phyloP scores from a whole-genome alignment of 352 stramenopile genomes.

The Phytopythium cucurbitacearum region DNA sequence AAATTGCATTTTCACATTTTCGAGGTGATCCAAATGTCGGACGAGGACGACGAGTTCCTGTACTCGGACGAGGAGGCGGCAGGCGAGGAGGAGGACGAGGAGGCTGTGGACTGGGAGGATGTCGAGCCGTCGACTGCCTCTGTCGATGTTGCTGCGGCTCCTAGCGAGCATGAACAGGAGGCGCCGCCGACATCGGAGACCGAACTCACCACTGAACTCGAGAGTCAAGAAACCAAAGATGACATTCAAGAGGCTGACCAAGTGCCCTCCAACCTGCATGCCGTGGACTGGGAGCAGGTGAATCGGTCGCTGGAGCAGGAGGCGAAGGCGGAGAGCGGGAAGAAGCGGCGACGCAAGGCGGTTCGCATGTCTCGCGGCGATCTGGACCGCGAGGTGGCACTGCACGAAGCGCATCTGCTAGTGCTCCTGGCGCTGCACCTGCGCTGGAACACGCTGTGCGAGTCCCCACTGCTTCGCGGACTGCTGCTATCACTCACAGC shows the following conservation, averaged over 20 bases:
- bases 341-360: constrained; percentile 21
- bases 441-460: constrained; percentile 39
- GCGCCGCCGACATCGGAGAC: background rate
- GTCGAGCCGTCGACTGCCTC: constrained; percentile 22
- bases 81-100: constrained; percentile 35
- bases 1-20: background rate
- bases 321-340: constrained; percentile 9
- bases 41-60: constrained; percentile 46
- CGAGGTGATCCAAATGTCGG: constrained; percentile 10
- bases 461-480: constrained; percentile 37
- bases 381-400: constrained; percentile 49
- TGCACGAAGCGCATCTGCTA: constrained; percentile 72
- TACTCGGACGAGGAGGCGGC: constrained; percentile 40
- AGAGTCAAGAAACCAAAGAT: background rate
- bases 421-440: constrained; percentile 45
- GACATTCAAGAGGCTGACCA: constrained; percentile 1
- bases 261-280: constrained; percentile 20
- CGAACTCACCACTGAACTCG: too few relatives aligned
- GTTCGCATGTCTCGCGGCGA: constrained; percentile 58
- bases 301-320: constrained; percentile 45
- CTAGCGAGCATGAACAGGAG: background rate
- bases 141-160: background rate
- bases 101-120: constrained; percentile 65
- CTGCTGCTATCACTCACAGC: constrained; percentile 59
- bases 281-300: constrained; percentile 68